These are phyloP conservation scores for Grifola frondosa DNA, from an alignment of 1,284 basidiomycete species.

Conservation along the genomic window DNA sequence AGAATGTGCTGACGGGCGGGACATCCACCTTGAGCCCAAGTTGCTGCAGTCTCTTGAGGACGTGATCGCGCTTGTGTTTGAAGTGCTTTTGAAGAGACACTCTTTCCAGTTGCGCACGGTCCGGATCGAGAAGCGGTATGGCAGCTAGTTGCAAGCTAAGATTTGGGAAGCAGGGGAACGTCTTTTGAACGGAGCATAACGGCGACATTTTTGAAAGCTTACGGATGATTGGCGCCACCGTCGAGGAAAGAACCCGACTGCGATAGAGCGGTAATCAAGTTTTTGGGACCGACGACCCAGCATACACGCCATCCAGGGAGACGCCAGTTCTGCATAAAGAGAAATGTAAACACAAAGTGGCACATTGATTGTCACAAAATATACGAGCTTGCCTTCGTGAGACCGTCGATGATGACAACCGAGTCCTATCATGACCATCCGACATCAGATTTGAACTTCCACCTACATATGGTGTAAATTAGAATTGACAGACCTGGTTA, in stretches of 20 bases:
- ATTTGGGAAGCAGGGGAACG: too few species aligned
- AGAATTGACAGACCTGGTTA: slow-evolving; percentile 53
- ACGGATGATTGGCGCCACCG: slow-evolving; percentile 88
- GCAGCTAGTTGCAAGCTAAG: slow-evolving; percentile 86
- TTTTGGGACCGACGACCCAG: slow-evolving; percentile 96
- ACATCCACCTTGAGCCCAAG: slow-evolving; percentile 77
- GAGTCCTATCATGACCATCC: slow-evolving; percentile 52
- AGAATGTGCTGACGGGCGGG: slow-evolving; percentile 80
- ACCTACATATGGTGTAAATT: too few species aligned
- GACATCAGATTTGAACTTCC: not conserved
- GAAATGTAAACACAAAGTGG: slow-evolving; percentile 1
- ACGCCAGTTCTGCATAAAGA: slow-evolving; percentile 75
- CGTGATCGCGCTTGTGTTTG: slow-evolving; percentile 87
- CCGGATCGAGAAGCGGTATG: slow-evolving; percentile 75
- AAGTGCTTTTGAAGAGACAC: slow-evolving; percentile 85
- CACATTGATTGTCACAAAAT: not conserved
- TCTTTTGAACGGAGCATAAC: too few species aligned
- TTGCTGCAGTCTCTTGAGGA: slow-evolving; percentile 76
- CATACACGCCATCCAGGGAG: slow-evolving; percentile 92
- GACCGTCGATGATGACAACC: slow-evolving; percentile 85
- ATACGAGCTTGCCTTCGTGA: slow-evolving; percentile 75
- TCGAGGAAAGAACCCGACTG: slow-evolving; percentile 89
- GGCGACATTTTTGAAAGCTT: too few species aligned
- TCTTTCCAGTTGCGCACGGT: slow-evolving; percentile 72
- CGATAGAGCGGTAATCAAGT: slow-evolving; percentile 81